A percentile compares a stretch with the other conserved stretches of the same genome.
These are phyloP conservation scores for Xylariaceae sp. DNA, from an alignment of 2,329 filamentous ascomycete species.

Conservation along the genomic window DNA sequence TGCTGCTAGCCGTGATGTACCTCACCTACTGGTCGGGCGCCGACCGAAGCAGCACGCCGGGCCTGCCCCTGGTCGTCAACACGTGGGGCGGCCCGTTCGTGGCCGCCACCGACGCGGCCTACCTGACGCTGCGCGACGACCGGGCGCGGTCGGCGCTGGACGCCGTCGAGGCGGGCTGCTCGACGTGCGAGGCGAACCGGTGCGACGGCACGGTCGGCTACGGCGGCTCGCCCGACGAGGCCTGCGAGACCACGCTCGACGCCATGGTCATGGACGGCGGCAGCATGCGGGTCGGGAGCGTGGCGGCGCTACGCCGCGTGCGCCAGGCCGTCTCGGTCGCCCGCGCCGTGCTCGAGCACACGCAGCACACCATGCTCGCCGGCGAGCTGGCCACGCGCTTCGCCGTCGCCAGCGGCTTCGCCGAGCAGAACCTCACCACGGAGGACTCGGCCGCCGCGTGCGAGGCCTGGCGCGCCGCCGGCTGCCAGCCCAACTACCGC, in stretches of 20 bases:
- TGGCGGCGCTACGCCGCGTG: slow-evolving; percentile 42
- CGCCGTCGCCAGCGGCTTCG: slow-evolving; percentile 44
- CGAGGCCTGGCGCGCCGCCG: slow-evolving; percentile 31
- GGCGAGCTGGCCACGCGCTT: slow-evolving; percentile 48
- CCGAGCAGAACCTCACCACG: slow-evolving; percentile 35
- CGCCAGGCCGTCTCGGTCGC: slow-evolving; percentile 42
- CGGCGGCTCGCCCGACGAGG: slow-evolving; percentile 47
- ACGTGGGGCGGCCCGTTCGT: slow-evolving; percentile 48
- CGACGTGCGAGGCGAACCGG: slow-evolving; percentile 42
- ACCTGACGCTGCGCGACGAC: slow-evolving; percentile 26
- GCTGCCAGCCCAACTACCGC: slow-evolving; percentile 46
- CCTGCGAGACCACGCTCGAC: slow-evolving; percentile 50
- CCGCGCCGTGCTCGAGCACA: slow-evolving; percentile 42
- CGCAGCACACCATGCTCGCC: slow-evolving; percentile 42
- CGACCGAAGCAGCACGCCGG: slow-evolving; percentile 27
- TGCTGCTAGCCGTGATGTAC: no score
- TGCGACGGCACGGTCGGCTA: slow-evolving; percentile 49
- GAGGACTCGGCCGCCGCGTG: slow-evolving; percentile 32
- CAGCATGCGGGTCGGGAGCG: slow-evolving; percentile 45
- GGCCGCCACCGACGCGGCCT: slow-evolving; percentile 44
- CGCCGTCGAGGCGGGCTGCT: slow-evolving; percentile 44
- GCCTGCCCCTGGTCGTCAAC: slow-evolving; percentile 44
- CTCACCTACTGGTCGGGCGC: no score
- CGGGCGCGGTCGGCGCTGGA: slow-evolving; percentile 37
- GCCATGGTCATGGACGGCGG: slow-evolving; percentile 51